Evolutionary conservation across 257 asterid genomes (phyloP).

Genomic region (Leptodermis oblonga): DNA sequence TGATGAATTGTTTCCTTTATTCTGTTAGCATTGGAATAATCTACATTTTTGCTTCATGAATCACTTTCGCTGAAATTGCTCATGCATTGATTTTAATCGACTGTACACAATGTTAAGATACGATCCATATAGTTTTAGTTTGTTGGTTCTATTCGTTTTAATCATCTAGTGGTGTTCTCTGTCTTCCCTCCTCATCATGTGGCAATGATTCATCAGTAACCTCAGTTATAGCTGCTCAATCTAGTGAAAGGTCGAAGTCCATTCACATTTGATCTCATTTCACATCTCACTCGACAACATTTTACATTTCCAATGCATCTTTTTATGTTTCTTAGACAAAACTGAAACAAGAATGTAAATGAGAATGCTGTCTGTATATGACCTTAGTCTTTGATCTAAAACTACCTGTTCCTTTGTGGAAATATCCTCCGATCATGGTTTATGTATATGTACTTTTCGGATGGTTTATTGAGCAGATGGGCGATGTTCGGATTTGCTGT

Average conservation of each 20-base stretch:
- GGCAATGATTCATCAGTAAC: no score
- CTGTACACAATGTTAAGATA: no score
- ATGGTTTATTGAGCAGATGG: conserved; percentile 62
- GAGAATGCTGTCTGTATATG: background rate
- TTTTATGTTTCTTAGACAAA: no score
- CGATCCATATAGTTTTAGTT: background rate
- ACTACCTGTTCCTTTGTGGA: background rate
- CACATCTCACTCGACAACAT: no score
- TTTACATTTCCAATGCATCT: no score
- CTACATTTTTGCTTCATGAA: conserved; percentile 6
- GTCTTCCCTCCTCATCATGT: no score
- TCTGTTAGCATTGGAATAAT: background rate
- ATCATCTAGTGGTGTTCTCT: background rate
- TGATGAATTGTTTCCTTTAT: background rate
- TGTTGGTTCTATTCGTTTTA: no score
- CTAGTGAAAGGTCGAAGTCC: background rate
- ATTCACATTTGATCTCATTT: no score
- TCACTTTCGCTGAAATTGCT: background rate
- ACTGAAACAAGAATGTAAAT: background rate
- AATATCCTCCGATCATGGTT: background rate
- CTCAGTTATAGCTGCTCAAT: background rate
- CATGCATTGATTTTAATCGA: background rate
- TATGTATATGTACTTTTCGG: conserved; percentile 4
- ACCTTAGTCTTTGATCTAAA: background rate
- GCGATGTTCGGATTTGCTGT: conserved; percentile 99